phyloP scores from a whole-genome alignment of 768 basidiomycete genomes.

The Hypholoma sublateritium region DNA sequence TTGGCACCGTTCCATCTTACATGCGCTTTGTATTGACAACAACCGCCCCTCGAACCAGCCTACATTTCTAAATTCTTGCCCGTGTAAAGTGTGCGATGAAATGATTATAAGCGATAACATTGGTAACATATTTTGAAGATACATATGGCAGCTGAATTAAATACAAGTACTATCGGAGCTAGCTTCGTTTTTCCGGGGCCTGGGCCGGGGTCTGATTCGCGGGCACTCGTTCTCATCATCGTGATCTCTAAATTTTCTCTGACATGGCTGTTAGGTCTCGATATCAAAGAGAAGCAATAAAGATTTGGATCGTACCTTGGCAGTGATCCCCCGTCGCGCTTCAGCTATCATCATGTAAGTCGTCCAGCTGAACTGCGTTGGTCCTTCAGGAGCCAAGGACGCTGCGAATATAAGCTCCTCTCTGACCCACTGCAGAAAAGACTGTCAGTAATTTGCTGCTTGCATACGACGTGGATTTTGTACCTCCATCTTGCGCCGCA shows the following conservation, averaged over 20 bases:
- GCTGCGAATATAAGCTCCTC: not conserved
- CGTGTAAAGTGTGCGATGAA: too few relatives aligned
- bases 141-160: too few relatives aligned
- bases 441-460: too few relatives aligned
- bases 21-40: too few relatives aligned
- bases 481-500: not conserved
- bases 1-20: too few relatives aligned
- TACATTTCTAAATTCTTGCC: too few relatives aligned
- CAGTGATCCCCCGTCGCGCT: not conserved
- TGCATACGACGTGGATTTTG: not conserved
- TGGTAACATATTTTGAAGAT: too few relatives aligned
- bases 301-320: not conserved
- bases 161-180: too few relatives aligned
- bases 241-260: not conserved
- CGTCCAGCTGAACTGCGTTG: not conserved
- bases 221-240: not conserved
- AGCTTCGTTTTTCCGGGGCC: not conserved
- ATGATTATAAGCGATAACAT: too few relatives aligned
- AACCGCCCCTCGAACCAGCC: too few relatives aligned
- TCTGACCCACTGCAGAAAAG: not conserved
- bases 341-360: not conserved
- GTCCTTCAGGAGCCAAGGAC: not conserved
- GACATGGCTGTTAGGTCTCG: not conserved
- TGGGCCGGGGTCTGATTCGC: not conserved
- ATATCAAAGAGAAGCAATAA: too few relatives aligned